Evolutionary conservation across 768 basidiomycete species (phyloP).

Genomic region (Tricholoma flavovirens): DNA sequence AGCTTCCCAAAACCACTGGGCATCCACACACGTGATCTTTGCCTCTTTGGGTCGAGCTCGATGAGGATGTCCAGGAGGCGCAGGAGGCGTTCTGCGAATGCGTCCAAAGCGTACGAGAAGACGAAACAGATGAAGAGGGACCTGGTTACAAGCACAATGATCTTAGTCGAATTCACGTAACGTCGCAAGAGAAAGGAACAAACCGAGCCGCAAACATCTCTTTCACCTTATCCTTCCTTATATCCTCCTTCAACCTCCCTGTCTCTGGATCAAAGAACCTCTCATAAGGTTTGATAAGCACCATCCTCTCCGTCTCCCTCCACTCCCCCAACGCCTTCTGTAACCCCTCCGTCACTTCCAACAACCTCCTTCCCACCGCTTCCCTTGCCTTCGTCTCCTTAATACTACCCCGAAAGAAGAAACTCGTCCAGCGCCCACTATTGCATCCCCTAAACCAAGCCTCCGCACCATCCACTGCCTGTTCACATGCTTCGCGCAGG

Average conservation of each 20-base stretch:
- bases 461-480: conserved; percentile 14
- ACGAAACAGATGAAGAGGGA: conserved; percentile 43
- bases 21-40: conserved; percentile 34
- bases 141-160: conserved; percentile 14
- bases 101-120: conserved; percentile 37
- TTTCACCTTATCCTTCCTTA: conserved; percentile 10
- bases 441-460: conserved; percentile 35
- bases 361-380: conserved; percentile 23
- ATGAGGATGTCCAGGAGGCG: conserved; percentile 27
- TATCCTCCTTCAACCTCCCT: conserved; percentile 19
- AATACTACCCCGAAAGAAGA: conserved; percentile 18
- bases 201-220: conserved; percentile 38
- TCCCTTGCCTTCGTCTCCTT: conserved; percentile 16
- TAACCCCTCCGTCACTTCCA: conserved; percentile 19
- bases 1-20: conserved; percentile 37
- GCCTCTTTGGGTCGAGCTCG: conserved; percentile 30
- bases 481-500: conserved; percentile 28
- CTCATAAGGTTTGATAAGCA: conserved; percentile 36
- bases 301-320: conserved; percentile 28
- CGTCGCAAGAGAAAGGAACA: background rate
- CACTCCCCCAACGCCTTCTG: conserved; percentile 26
- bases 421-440: conserved; percentile 27
- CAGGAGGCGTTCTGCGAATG: conserved; percentile 32
- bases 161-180: background rate
- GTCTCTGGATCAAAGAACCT: conserved; percentile 35